Evolutionary conservation across 2,329 filamentous ascomycete species (phyloP).

Genomic region (Fusarium transvaalense): DNA sequence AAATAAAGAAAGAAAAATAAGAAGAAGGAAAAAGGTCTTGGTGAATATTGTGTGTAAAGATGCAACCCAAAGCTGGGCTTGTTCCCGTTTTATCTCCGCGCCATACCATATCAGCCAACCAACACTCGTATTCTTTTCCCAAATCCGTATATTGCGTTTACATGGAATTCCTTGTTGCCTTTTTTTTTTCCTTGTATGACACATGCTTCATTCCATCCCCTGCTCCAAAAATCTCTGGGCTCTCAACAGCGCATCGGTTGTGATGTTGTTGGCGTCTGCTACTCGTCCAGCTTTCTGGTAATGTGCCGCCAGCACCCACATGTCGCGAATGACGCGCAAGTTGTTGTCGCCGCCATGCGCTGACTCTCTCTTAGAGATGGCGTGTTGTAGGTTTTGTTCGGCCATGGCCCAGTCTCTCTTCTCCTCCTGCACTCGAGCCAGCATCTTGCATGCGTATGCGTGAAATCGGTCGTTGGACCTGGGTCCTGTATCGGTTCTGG

Average conservation of each 20-base stretch:
- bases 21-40: neutral
- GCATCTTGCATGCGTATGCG: slow-evolving; percentile 56
- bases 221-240: slow-evolving; percentile 50
- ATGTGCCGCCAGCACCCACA: slow-evolving; percentile 56
- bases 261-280: slow-evolving; percentile 48
- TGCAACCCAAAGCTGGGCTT: neutral
- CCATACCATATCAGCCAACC: slow-evolving; percentile 12
- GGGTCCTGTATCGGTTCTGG: slow-evolving; percentile 38
- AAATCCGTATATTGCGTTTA: slow-evolving; percentile 7
- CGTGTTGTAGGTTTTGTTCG: slow-evolving; percentile 52
- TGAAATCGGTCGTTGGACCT: slow-evolving; percentile 54
- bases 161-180: slow-evolving; percentile 9
- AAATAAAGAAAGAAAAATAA: neutral
- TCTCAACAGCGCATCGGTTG: slow-evolving; percentile 51
- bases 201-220: slow-evolving; percentile 29
- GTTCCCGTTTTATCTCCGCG: slow-evolving; percentile 8
- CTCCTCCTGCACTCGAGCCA: slow-evolving; percentile 53
- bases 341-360: slow-evolving; percentile 53
- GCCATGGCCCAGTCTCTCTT: slow-evolving; percentile 51
- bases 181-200: slow-evolving; percentile 7
- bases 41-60: neutral
- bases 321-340: slow-evolving; percentile 55
- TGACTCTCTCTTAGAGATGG: slow-evolving; percentile 52
- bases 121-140: slow-evolving; percentile 10
- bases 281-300: slow-evolving; percentile 50